Percentiles rank a stretch among this genome's conserved stretches.
Conservation (phyloP, 768 basidiomycete species). For the Lactifluus piperatus region DNA sequence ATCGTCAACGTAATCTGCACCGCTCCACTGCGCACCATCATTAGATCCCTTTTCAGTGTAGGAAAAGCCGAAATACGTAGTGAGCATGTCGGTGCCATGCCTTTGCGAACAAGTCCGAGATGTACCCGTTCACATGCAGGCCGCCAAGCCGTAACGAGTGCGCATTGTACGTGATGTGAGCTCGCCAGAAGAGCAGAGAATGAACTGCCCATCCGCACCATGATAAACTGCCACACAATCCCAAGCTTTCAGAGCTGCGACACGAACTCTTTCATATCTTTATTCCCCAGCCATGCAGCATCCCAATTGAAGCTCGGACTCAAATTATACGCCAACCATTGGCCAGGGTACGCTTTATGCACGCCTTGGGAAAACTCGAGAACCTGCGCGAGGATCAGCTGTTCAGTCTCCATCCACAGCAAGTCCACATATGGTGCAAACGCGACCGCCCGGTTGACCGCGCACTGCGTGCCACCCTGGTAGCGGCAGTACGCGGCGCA, state of each 20-base stretch:
- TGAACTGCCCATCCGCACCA: slow-evolving; percentile 44
- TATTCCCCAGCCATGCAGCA: slow-evolving; percentile 78
- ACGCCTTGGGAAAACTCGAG: slow-evolving; percentile 88
- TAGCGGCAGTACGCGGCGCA: slow-evolving; percentile 89
- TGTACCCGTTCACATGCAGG: slow-evolving; percentile 95
- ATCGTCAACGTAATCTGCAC: slow-evolving; percentile 87
- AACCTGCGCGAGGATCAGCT: slow-evolving; percentile 86
- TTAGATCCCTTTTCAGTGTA: not conserved
- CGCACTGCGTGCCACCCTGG: slow-evolving; percentile 93
- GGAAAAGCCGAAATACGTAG: slow-evolving; percentile 32
- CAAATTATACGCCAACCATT: slow-evolving; percentile 96
- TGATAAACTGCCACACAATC: slow-evolving; percentile 99
- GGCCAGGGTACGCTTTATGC: slow-evolving; percentile 68
- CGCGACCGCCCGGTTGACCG: slow-evolving; percentile 83
- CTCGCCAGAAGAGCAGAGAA: not conserved
- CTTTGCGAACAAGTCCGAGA: slow-evolving; percentile 86
- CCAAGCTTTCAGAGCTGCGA: slow-evolving; percentile 94
- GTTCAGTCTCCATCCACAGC: slow-evolving; percentile 96
- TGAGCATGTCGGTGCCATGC: slow-evolving; percentile 88
- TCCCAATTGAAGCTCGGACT: slow-evolving; percentile 94
- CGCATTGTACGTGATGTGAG: not conserved
- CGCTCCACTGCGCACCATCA: slow-evolving; percentile 66
- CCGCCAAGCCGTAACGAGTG: slow-evolving; percentile 69
- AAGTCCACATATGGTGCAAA: slow-evolving; percentile 92
- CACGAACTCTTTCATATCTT: slow-evolving; percentile 81